Evolutionary conservation across 225 moss, liverwort and hornwort species (phyloP), one percentile per base, ranked within the genome.

Genomic region (Polytrichum formosum): DNA sequence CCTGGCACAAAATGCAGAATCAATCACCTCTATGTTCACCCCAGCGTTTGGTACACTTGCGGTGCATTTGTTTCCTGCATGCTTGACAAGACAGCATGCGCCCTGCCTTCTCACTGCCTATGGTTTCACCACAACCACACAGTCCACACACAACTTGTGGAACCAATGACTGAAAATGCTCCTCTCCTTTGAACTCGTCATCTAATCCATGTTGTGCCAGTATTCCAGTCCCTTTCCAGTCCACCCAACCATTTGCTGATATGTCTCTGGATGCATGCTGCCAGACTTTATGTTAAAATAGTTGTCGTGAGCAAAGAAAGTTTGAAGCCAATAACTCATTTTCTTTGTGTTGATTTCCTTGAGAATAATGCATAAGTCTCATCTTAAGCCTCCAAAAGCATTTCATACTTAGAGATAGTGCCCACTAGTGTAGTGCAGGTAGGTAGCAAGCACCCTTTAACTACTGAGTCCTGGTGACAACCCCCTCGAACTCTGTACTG

Each of bases 21-120:
- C 23, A 59, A 77, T 76, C 78, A 92, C 92, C 92, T 68, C 97
- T 87, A 68, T 87, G 80, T 33, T 92, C 92, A 62, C 91, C 92
- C 97, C 94, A 94, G 26, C 84, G 85, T 77, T 98, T 94, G 64
- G 85, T 89, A 67, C 97, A 98, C 72, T 92, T 94, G 27, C 92
- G 85, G 75, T 98, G 97, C 76, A 84, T 94, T 65, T 90, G 89
- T 72, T 84, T 94, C 53, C 80, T 81, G 76, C 97, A 98, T 19
- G 85, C 67, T 55, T 79, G 86, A 73, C 97, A 98, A 59, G 90
- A 81, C n/a, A 98, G 78, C 97, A 98, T 92, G 63, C 88, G 83
- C 66, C 83, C 86, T 70, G 90, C 92, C 75, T 87, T 89, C 56
- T 75, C 86, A 54, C 85, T 80, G 60, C 91, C 92, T 55, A 85